Conservation (phyloP, 1,139 yeast species). For the Meyerozyma smithsonii region DNA sequence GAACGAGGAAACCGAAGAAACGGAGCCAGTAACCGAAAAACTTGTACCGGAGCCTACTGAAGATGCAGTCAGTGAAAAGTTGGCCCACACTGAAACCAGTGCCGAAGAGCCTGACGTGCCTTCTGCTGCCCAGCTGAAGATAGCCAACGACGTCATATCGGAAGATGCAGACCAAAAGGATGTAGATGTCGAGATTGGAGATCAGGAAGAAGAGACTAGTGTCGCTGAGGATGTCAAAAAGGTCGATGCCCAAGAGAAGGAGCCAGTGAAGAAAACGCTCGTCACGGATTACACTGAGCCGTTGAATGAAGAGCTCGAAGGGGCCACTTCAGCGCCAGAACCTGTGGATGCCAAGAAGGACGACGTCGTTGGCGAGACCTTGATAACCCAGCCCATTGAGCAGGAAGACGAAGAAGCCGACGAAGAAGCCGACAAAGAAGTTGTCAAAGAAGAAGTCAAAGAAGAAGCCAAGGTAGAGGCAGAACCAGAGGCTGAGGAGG, state of each 20-base stretch:
- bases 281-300: constrained; percentile 1
- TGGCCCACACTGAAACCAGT: not conserved
- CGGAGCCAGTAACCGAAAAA: no score
- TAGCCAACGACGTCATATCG: not conserved
- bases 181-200: not conserved
- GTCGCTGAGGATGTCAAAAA: not conserved
- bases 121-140: constrained; percentile 3
- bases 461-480: not conserved
- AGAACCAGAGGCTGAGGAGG: not conserved
- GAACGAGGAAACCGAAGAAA: not conserved
- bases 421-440: not conserved
- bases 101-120: not conserved
- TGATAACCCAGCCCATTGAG: constrained; percentile 2
- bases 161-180: not conserved
- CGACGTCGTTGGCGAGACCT: constrained; percentile 4
- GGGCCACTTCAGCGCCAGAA: constrained; percentile 2
- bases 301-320: not conserved
- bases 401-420: constrained; percentile 6
- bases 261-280: not conserved
- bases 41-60: no score
- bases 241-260: constrained; percentile 2
- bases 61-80: not conserved
- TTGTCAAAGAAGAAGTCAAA: not conserved
- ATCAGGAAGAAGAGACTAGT: not conserved
- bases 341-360: not conserved